Evolutionary conservation across 345 rosid genomes (phyloP).

Genomic region (Excoecaria cochinchinensis): DNA sequence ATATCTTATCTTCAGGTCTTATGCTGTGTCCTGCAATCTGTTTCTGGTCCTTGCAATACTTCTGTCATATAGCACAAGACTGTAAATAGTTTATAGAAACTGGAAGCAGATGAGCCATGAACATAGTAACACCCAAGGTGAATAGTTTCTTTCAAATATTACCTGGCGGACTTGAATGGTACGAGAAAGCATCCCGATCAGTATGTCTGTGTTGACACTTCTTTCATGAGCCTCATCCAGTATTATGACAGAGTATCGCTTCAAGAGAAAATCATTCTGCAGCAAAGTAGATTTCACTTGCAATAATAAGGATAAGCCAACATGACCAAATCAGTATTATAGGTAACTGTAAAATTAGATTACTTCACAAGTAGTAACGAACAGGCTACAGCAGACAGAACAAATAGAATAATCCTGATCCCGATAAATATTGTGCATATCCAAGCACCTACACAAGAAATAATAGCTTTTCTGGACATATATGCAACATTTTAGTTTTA

Average conservation of each 20-base stretch:
- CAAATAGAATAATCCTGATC: no score
- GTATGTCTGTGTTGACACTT: slow-evolving; percentile 91
- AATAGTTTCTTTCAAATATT: slow-evolving; percentile 17
- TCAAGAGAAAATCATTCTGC: slow-evolving; percentile 80
- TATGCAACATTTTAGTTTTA: background rate
- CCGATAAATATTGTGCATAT: no score
- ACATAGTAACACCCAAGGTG: background rate
- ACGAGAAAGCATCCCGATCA: slow-evolving; percentile 88
- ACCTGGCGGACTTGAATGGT: slow-evolving; percentile 74
- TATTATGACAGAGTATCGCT: slow-evolving; percentile 76
- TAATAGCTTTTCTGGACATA: background rate
- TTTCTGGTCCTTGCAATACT: slow-evolving; percentile 59
- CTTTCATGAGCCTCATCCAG: slow-evolving; percentile 97
- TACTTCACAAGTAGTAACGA: background rate
- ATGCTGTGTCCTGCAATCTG: slow-evolving; percentile 47
- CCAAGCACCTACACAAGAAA: background rate
- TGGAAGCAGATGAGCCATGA: slow-evolving; percentile 13
- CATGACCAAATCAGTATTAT: background rate
- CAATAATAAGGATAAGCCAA: background rate
- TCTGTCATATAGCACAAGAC: slow-evolving; percentile 37
- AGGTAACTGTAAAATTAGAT: background rate
- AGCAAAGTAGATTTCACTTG: slow-evolving; percentile 16
- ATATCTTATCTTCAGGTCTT: slow-evolving; percentile 49
- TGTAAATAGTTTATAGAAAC: slow-evolving; percentile 12
- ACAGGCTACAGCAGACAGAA: background rate